Evolutionary conservation across 2,329 filamentous ascomycete species (phyloP).

Genomic region (Aurifilum marmelostoma): DNA sequence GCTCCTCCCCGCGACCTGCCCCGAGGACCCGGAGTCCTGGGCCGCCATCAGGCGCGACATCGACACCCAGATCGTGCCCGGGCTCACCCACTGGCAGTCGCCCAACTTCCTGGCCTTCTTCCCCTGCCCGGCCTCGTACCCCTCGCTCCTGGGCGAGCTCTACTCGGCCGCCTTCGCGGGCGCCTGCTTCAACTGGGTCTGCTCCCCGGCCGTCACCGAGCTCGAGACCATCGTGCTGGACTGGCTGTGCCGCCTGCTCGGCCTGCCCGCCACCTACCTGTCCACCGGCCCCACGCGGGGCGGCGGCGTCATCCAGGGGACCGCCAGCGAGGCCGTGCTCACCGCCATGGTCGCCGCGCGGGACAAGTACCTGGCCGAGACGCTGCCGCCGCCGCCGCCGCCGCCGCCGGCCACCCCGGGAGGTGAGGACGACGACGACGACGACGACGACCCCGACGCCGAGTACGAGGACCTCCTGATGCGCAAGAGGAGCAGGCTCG

Average conservation of each 20-base stretch:
- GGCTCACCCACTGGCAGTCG: slow-evolving; percentile 90
- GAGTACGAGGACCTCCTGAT: slow-evolving; percentile 73
- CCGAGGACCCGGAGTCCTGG: slow-evolving; percentile 73
- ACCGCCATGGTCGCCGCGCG: slow-evolving; percentile 86
- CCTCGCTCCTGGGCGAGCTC: slow-evolving; percentile 87
- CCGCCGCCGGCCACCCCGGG: no score
- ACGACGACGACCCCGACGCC: slow-evolving; percentile 46
- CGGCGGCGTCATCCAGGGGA: slow-evolving; percentile 93
- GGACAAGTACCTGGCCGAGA: slow-evolving; percentile 72
- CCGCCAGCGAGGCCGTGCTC: slow-evolving; percentile 83
- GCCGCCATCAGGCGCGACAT: slow-evolving; percentile 80
- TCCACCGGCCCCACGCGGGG: slow-evolving; percentile 72
- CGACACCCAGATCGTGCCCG: slow-evolving; percentile 83
- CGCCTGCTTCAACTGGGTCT: slow-evolving; percentile 97
- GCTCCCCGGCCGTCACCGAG: slow-evolving; percentile 88
- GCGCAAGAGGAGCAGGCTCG: slow-evolving; percentile 69
- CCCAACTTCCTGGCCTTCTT: slow-evolving; percentile 98
- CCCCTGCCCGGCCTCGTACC: slow-evolving; percentile 79
- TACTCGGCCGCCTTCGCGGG: slow-evolving; percentile 88
- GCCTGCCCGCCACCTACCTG: slow-evolving; percentile 72
- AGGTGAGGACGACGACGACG: slow-evolving; percentile 37
- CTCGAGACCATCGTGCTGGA: slow-evolving; percentile 92
- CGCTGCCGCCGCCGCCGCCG: no score
- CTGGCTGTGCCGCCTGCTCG: slow-evolving; percentile 81
- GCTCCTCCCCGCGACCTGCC: slow-evolving; percentile 71